A percentile compares a stretch with the other conserved stretches of the same genome.
Evolutionary conservation across 345 rosid species (phyloP).

Genomic region (Arabidopsis thaliana): TAIR10.1 NC_003070.9:18040501-18041000

Average conservation of each 20-base stretch:
- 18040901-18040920: conserved; percentile 22
- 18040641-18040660: conserved; percentile 39
- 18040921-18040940: conserved; percentile 30
- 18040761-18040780: background rate
- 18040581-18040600: conserved; percentile 17
- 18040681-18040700: conserved; percentile 27
- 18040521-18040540: conserved; percentile 44
- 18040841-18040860: conserved; percentile 36
- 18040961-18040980: conserved; percentile 3
- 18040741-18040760: conserved; percentile 45
- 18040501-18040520: conserved; percentile 37
- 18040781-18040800: background rate
- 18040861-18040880: conserved; percentile 41
- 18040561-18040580: conserved; percentile 26
- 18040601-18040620: conserved; percentile 2
- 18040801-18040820: background rate
- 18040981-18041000: conserved; percentile 29
- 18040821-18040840: background rate
- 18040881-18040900: conserved; percentile 37
- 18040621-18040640: background rate
- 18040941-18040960: conserved; percentile 23
- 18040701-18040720: conserved; percentile 38
- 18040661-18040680: conserved; percentile 38
- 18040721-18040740: conserved; percentile 44
- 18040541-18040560: conserved; percentile 32